Percentiles rank a stretch among this genome's conserved stretches.
These are phyloP conservation scores for Ceratobasidium sp. DNA, from an alignment of 1,284 basidiomycete species.

Conservation along the genomic window DNA sequence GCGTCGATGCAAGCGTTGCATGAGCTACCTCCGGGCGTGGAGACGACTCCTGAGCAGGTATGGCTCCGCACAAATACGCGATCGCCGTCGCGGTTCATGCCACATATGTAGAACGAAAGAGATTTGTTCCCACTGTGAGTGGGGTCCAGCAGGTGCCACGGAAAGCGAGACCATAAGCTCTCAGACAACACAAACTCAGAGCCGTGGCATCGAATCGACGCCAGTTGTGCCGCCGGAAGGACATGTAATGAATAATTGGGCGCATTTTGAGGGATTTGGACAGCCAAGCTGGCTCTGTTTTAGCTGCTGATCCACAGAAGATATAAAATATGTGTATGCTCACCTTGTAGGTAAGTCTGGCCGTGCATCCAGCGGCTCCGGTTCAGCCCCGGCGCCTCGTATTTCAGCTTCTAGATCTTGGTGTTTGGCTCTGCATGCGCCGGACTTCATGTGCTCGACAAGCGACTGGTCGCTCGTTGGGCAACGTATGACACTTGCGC, in stretches of 20 bases:
- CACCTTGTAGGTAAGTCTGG: neutral
- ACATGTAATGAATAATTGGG: too few relatives aligned
- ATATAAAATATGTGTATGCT: too few relatives aligned
- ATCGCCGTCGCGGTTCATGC: neutral
- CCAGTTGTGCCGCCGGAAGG: too few relatives aligned
- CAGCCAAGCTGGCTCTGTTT: too few relatives aligned
- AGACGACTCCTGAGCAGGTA: neutral
- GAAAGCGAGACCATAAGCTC: neutral
- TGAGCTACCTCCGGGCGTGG: neutral
- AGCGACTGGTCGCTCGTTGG: neutral
- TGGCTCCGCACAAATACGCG: neutral
- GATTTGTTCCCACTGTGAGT: neutral
- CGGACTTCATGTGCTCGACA: slow-evolving; percentile 11
- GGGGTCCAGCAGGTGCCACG: slow-evolving; percentile 4
- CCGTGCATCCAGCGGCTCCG: too few relatives aligned
- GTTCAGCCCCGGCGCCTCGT: neutral
- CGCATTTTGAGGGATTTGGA: too few relatives aligned
- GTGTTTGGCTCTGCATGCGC: neutral
- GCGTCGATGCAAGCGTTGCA: neutral
- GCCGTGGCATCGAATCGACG: too few relatives aligned
- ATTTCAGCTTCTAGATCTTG: neutral
- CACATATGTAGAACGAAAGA: slow-evolving; percentile 1
- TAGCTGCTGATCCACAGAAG: too few relatives aligned
- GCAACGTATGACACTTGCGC: too few relatives aligned
- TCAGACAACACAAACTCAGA: too few relatives aligned